phyloP scores from a whole-genome alignment of 1,139 yeast genomes.

The Yamadazyma conglobata region DNA sequence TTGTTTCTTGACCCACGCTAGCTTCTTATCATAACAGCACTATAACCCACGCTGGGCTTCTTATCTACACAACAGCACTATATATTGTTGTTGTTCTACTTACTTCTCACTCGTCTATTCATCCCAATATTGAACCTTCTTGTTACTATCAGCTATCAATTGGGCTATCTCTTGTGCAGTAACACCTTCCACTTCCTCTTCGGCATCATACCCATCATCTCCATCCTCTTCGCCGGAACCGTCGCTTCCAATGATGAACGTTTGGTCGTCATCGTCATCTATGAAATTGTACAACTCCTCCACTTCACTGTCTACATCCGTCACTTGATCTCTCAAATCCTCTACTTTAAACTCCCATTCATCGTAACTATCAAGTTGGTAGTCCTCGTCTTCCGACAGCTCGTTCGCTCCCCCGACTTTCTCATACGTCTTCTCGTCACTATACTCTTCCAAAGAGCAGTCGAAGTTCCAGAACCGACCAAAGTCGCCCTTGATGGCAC shows the following conservation, averaged over 20 bases:
- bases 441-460: slow-evolving; percentile 8
- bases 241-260: slow-evolving; percentile 15
- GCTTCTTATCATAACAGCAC: too few relatives aligned
- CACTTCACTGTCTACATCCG: slow-evolving; percentile 16
- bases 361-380: slow-evolving; percentile 18
- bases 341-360: slow-evolving; percentile 16
- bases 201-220: slow-evolving; percentile 13
- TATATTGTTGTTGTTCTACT: too few relatives aligned
- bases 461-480: slow-evolving; percentile 30
- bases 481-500: slow-evolving; percentile 39
- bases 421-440: slow-evolving; percentile 12
- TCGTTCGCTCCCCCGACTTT: slow-evolving; percentile 14
- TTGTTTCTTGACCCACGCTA: too few relatives aligned
- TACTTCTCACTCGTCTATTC: too few relatives aligned
- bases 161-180: slow-evolving; percentile 9
- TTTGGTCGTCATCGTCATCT: slow-evolving; percentile 18
- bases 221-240: slow-evolving; percentile 16
- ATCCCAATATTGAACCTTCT: slow-evolving; percentile 10
- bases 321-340: slow-evolving; percentile 12
- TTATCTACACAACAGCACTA: too few relatives aligned
- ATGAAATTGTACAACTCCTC: slow-evolving; percentile 10
- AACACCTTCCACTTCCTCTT: slow-evolving; percentile 10
- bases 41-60: too few relatives aligned
- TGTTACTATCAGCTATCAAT: slow-evolving; percentile 8
- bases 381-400: slow-evolving; percentile 17